Evolutionary conservation across 352 stramenopile genomes (phyloP).

Genomic region (Sclerospora graminicola): DNA sequence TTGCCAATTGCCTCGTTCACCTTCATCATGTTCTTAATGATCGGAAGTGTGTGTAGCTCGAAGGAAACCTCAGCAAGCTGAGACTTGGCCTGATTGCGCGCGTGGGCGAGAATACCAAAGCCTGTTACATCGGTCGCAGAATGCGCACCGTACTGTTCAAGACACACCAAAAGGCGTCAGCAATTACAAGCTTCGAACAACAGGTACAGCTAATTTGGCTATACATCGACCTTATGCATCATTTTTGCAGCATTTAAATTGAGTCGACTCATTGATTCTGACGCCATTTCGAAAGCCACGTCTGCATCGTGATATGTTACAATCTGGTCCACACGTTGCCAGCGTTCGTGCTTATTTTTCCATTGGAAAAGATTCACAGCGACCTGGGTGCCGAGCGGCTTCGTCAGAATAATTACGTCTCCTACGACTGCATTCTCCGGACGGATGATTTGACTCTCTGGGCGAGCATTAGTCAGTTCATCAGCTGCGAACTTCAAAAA

Average conservation of each 20-base stretch:
- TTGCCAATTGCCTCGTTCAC: conserved; percentile 86
- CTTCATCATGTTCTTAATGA: conserved; percentile 84
- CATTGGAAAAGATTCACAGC: conserved; percentile 91
- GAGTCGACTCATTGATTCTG: conserved; percentile 89
- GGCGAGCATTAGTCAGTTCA: neutral
- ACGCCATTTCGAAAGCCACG: conserved; percentile 86
- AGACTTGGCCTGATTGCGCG: conserved; percentile 89
- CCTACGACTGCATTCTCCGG: conserved; percentile 83
- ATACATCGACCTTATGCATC: conserved; percentile 70
- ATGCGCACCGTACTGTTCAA: conserved; percentile 72
- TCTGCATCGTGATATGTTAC: conserved; percentile 63
- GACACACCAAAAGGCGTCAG: neutral
- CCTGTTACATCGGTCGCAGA: conserved; percentile 94
- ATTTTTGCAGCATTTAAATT: conserved; percentile 87
- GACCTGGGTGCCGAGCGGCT: conserved; percentile 91
- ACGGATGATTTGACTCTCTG: conserved; percentile 79
- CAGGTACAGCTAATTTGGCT: neutral
- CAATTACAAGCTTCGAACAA: neutral
- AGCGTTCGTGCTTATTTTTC: conserved; percentile 75
- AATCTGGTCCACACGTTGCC: conserved; percentile 61
- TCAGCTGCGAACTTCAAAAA: neutral
- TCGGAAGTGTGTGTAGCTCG: conserved; percentile 89
- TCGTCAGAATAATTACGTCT: conserved; percentile 91
- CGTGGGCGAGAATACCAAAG: conserved; percentile 92
- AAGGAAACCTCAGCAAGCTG: conserved; percentile 84